phyloP scores from a whole-genome alignment of 139 green algal species.

The Eudorina sp. region DNA sequence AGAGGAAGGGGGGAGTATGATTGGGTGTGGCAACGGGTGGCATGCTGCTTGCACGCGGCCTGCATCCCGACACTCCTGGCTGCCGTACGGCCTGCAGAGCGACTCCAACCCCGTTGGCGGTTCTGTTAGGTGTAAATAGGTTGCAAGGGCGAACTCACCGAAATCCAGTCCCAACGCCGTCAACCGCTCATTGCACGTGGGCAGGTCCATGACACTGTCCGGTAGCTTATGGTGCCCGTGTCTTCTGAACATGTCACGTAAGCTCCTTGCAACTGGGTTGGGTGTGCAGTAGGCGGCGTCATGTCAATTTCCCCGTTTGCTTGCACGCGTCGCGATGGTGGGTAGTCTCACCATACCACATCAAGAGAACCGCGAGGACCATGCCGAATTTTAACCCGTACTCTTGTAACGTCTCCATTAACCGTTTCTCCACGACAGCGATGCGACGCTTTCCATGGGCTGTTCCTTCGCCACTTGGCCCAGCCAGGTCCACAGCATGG shows the following conservation, averaged over 20 bases:
- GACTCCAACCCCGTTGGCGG: too few relatives aligned
- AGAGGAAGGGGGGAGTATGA: too few relatives aligned
- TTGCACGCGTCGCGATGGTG: too few relatives aligned
- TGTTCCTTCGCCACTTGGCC: not conserved
- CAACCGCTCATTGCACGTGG: constrained; percentile 47
- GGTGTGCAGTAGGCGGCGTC: too few relatives aligned
- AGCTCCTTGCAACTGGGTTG: not conserved
- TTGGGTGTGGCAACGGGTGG: too few relatives aligned
- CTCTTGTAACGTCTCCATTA: not conserved
- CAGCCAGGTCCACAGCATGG: not conserved
- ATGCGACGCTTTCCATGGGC: not conserved
- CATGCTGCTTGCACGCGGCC: too few relatives aligned
- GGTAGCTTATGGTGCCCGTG: not conserved
- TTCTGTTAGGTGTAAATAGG: too few relatives aligned
- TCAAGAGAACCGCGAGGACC: not conserved
- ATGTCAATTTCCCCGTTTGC: too few relatives aligned
- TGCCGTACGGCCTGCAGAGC: too few relatives aligned
- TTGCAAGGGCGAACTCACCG: not conserved
- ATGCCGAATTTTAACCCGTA: not conserved
- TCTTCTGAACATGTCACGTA: not conserved
- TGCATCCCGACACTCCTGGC: too few relatives aligned
- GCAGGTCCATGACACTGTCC: constrained; percentile 34
- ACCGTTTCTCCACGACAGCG: not conserved
- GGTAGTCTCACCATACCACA: constrained; percentile 7
- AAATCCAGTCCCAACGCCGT: constrained; percentile 47